Evolutionary conservation across 768 basidiomycete species (phyloP).

Genomic region (Boletus sp.): DNA sequence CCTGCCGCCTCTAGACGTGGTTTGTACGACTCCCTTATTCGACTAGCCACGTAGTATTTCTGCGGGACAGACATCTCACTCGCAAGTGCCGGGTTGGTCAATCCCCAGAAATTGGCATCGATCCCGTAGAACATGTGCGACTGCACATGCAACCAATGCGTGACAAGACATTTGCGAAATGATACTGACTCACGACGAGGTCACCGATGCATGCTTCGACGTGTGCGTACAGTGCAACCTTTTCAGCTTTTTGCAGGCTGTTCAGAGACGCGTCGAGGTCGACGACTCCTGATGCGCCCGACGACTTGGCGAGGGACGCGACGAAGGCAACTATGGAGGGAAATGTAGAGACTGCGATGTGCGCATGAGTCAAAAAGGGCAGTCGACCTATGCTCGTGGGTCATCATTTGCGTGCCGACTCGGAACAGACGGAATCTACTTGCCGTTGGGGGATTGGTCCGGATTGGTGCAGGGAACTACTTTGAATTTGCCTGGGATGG

Average conservation of each 20-base stretch:
- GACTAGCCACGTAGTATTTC: slow-evolving; percentile 67
- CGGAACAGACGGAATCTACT: slow-evolving; percentile 23
- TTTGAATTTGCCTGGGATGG: slow-evolving; percentile 65
- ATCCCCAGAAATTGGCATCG: slow-evolving; percentile 56
- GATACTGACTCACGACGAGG: slow-evolving; percentile 54
- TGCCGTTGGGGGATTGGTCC: slow-evolving; percentile 72
- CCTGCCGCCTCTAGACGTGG: slow-evolving; percentile 61
- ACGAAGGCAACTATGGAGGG: slow-evolving; percentile 67
- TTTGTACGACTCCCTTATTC: slow-evolving; percentile 56
- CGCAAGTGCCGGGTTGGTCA: slow-evolving; percentile 56
- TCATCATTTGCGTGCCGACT: slow-evolving; percentile 1
- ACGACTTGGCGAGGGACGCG: slow-evolving; percentile 42
- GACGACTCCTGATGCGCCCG: slow-evolving; percentile 28
- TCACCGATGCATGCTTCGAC: slow-evolving; percentile 66
- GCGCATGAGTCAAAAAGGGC: slow-evolving; percentile 65
- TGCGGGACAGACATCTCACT: slow-evolving; percentile 64
- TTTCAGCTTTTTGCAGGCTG: slow-evolving; percentile 49
- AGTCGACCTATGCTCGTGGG: slow-evolving; percentile 54
- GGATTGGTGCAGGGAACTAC: slow-evolving; percentile 64
- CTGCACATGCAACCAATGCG: slow-evolving; percentile 35
- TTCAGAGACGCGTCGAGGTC: slow-evolving; percentile 52
- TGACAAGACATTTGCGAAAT: neutral
- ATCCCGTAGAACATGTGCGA: slow-evolving; percentile 62
- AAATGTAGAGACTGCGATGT: slow-evolving; percentile 48
- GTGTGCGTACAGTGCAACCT: slow-evolving; percentile 64